Evolutionary conservation across 2,329 filamentous ascomycete genomes (phyloP).

Genomic region (Nothopassalora personata): DNA sequence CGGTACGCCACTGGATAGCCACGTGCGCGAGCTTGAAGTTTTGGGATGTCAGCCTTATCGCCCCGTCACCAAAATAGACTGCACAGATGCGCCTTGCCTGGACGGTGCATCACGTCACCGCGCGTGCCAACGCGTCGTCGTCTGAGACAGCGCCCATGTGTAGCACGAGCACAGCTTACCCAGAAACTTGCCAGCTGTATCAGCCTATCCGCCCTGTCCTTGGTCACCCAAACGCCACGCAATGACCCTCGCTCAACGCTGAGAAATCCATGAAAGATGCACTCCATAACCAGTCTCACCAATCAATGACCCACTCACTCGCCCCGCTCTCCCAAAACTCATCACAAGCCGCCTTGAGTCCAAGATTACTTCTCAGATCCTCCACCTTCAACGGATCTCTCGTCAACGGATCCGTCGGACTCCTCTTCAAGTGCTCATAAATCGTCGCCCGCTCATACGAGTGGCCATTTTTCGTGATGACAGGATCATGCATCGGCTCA

Average conservation of each 20-base stretch:
- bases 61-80: no score
- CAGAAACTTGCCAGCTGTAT: no score
- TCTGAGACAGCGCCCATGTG: neutral
- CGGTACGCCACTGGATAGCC: no score
- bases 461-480: conserved; percentile 72
- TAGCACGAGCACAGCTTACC: neutral
- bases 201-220: neutral
- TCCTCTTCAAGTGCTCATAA: conserved; percentile 74
- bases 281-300: conserved; percentile 10
- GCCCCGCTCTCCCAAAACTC: conserved; percentile 85
- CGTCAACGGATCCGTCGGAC: conserved; percentile 75
- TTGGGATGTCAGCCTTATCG: no score
- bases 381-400: conserved; percentile 62
- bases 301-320: conserved; percentile 62
- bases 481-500: conserved; percentile 39
- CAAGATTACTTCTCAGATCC: conserved; percentile 77
- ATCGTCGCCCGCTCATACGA: conserved; percentile 86
- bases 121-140: neutral
- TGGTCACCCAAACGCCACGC: neutral
- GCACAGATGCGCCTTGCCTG: no score
- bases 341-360: conserved; percentile 72
- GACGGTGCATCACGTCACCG: no score
- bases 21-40: no score
- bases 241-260: neutral
- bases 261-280: no score